Evolutionary conservation across 2,329 filamentous ascomycete species (phyloP), one percentile per base, ranked within the genome.

Genomic region (Truncatella angustata): DNA sequence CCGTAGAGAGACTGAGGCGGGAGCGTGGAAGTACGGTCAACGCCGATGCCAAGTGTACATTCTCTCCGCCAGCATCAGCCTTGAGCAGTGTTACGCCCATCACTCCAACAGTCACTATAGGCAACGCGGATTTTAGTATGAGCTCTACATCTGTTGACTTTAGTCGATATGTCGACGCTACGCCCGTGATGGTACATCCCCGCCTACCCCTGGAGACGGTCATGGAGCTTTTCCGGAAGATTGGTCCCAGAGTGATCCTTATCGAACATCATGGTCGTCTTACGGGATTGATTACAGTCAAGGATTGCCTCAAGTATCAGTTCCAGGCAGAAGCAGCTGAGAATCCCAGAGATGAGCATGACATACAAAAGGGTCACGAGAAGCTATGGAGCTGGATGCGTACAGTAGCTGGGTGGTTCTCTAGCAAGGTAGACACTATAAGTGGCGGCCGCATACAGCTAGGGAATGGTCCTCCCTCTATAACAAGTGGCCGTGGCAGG

Each of bases 141-240:
- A 76, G 78, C 0, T 77, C 82, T 3, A 76, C 79, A 5, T 78
- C 73, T 1, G 69, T 97, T 30, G 90, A 97, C 65, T 90, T 99
- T 60, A 87, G 86, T 61, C 85, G 88, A 44, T 97, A 93, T 65
- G 86, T 96, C 49, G 93, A 99, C 66, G 80, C 86, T 7, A 96
- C 92, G 0, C 94, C 94, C 0, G 83, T 99, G 2, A 89, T 91
- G 0, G 92, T 92, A 1, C 94, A 99, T 65, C 94, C 94, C 0
- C 85, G 91, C 1, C 82, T 97, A 1, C 89, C 93, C 0, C 83
- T 99, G 0, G 94, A 99, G 71, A 99, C 94, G 0, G 93, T 96
- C 28, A 97, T 99, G 91, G 94, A 99, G 66, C 79, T 99, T 10
- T 99, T 99, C 77, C 93, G 93, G 69, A 99, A 97, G 74, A 95